phyloP scores from a whole-genome alignment of 768 basidiomycete species.

The Amanita fuliginea region DNA sequence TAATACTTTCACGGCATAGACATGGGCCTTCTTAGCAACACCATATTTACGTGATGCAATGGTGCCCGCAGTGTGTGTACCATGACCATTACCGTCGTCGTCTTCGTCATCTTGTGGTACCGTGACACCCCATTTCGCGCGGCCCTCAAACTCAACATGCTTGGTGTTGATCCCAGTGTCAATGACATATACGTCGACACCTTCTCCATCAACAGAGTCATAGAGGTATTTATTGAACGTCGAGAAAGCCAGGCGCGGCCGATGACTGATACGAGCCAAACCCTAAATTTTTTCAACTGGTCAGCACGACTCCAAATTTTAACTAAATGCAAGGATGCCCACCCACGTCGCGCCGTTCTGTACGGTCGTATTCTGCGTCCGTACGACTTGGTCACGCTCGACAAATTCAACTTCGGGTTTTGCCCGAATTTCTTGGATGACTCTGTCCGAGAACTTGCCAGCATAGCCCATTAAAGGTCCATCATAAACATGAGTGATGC shows the following conservation, averaged over 20 bases:
- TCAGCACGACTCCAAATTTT: conserved; percentile 8
- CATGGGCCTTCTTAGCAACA: conserved; percentile 87
- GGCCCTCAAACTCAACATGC: conserved; percentile 83
- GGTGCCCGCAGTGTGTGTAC: conserved; percentile 91
- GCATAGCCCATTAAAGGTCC: conserved; percentile 69
- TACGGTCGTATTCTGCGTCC: conserved; percentile 42
- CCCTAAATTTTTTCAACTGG: conserved; percentile 43
- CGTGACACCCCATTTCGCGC: conserved; percentile 90
- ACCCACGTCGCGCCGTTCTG: conserved; percentile 86
- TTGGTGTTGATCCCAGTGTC: conserved; percentile 85
- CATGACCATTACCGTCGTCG: conserved; percentile 92
- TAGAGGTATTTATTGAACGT: conserved; percentile 84
- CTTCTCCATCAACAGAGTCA: conserved; percentile 65
- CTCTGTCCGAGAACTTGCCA: conserved; percentile 60
- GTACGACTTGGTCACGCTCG: conserved; percentile 87
- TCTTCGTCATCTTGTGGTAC: conserved; percentile 78
- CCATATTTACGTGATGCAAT: conserved; percentile 92
- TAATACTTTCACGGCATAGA: conserved; percentile 87
- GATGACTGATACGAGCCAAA: conserved; percentile 90
- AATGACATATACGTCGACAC: conserved; percentile 85
- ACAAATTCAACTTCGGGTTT: conserved; percentile 89
- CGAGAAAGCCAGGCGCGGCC: conserved; percentile 56
- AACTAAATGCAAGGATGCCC: conserved; percentile 17
- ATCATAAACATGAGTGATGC: conserved; percentile 69
- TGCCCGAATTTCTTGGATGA: conserved; percentile 65